These are phyloP conservation scores for Camillea tinctor DNA, from an alignment of 2,329 filamentous ascomycete species.

Conservation along the genomic window DNA sequence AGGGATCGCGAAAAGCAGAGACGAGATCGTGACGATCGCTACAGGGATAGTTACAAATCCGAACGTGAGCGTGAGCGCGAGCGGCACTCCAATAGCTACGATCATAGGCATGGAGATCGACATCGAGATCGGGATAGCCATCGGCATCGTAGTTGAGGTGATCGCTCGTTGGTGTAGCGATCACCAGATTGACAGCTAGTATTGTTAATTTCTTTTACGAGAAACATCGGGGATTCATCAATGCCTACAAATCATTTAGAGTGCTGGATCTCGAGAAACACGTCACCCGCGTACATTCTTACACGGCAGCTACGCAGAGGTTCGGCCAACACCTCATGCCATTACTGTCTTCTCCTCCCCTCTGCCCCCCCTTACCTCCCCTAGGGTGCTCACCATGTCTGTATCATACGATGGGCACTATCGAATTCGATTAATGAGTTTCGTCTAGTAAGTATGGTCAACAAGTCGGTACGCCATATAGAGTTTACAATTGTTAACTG, in stretches of 20 bases:
- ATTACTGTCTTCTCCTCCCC: background rate
- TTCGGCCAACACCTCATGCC: background rate
- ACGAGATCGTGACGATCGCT: conserved; percentile 40
- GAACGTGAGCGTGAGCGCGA: conserved; percentile 46
- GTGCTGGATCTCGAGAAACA: background rate
- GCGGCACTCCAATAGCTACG: conserved; percentile 31
- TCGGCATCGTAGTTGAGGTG: conserved; percentile 16
- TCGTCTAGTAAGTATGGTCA: background rate
- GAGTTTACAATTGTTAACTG: background rate
- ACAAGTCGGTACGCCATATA: background rate
- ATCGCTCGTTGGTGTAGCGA: background rate
- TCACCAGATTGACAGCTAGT: background rate
- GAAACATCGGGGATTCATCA: background rate
- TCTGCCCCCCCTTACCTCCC: no score
- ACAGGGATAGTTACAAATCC: conserved; percentile 44
- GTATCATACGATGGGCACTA: background rate
- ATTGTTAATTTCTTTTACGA: background rate
- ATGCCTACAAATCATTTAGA: background rate
- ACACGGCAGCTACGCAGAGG: background rate
- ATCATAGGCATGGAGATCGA: conserved; percentile 29
- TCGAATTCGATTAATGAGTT: background rate
- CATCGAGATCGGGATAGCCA: conserved; percentile 33
- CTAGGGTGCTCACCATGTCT: background rate
- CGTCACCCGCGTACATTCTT: background rate
- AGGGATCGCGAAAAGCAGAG: conserved; percentile 45